phyloP scores from a whole-genome alignment of 2,329 filamentous ascomycete genomes.

The Pseudogymnoascus sp. region DNA sequence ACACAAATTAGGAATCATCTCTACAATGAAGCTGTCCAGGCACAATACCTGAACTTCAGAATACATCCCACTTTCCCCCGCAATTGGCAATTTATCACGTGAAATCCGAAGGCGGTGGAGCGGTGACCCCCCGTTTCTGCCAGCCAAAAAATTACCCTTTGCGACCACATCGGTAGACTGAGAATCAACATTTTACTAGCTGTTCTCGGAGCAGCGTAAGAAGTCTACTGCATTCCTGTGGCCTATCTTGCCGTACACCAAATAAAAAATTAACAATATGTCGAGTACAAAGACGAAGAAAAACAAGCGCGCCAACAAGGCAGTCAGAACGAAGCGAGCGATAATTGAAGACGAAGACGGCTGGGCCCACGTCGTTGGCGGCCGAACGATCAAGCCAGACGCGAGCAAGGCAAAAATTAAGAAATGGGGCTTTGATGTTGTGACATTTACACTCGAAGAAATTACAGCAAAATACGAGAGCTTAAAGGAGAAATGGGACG shows the following conservation, averaged over 20 bases:
- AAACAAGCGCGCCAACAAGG: neutral
- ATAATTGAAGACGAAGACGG: constrained; percentile 25
- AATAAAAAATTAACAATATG: neutral
- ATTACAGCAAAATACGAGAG: constrained; percentile 20
- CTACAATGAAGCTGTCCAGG: neutral
- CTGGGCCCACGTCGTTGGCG: constrained; percentile 28
- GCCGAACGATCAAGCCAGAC: neutral
- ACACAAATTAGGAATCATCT: neutral
- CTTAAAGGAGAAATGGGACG: constrained; percentile 23
- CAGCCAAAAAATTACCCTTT: neutral
- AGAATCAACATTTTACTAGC: neutral
- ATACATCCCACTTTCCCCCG: neutral
- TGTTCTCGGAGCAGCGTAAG: neutral
- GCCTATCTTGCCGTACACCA: neutral
- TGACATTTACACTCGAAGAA: constrained; percentile 19
- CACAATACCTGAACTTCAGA: neutral
- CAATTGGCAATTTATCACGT: neutral
- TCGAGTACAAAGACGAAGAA: neutral
- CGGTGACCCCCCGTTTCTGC: constrained; percentile 5
- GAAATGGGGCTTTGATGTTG: neutral
- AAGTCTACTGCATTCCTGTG: neutral
- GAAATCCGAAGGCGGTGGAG: neutral
- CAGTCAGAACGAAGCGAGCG: constrained; percentile 23
- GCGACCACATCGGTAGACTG: neutral
- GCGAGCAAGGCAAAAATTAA: neutral